phyloP scores from a whole-genome alignment of 164 flowering plant species.

The Chimonanthus praecox region DNA sequence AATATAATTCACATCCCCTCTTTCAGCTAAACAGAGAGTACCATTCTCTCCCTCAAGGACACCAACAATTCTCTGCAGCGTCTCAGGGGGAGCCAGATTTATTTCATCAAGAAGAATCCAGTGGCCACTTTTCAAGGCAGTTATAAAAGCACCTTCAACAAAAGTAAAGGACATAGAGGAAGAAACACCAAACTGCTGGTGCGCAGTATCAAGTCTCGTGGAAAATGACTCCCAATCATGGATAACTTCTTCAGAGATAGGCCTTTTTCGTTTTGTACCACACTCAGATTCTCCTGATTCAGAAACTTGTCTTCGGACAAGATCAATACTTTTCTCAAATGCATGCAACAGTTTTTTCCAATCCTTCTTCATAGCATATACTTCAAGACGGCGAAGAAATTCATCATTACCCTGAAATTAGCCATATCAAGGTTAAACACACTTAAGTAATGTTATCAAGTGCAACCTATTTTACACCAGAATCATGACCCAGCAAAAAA shows the following conservation, averaged over 20 bases:
- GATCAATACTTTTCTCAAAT: slow-evolving; percentile 31
- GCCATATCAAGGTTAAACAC: neutral
- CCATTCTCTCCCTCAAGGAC: slow-evolving; percentile 82
- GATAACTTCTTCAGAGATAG: slow-evolving; percentile 31
- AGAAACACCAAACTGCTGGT: slow-evolving; percentile 46
- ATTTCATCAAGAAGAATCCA: slow-evolving; percentile 99
- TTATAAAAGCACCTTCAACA: slow-evolving; percentile 90
- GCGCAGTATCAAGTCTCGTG: slow-evolving; percentile 42
- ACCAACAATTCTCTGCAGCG: slow-evolving; percentile 79
- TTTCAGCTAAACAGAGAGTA: slow-evolving; percentile 85
- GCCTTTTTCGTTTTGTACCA: slow-evolving; percentile 66
- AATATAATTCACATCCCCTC: slow-evolving; percentile 71
- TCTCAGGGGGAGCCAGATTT: slow-evolving; percentile 97
- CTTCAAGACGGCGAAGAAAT: slow-evolving; percentile 1
- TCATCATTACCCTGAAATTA: slow-evolving; percentile 33
- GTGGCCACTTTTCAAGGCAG: slow-evolving; percentile 77
- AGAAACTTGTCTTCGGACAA: slow-evolving; percentile 16
- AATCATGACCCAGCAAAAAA: neutral
- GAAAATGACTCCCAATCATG: slow-evolving; percentile 57
- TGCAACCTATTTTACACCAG: neutral
- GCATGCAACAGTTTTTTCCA: slow-evolving; percentile 55
- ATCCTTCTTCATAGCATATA: slow-evolving; percentile 21
- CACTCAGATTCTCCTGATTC: slow-evolving; percentile 28
- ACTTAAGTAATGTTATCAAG: neutral
- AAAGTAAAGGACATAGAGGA: slow-evolving; percentile 80